Evolutionary conservation across 129 eudicot genomes (phyloP).

Genomic region (Scalesia atractyloides): DNA sequence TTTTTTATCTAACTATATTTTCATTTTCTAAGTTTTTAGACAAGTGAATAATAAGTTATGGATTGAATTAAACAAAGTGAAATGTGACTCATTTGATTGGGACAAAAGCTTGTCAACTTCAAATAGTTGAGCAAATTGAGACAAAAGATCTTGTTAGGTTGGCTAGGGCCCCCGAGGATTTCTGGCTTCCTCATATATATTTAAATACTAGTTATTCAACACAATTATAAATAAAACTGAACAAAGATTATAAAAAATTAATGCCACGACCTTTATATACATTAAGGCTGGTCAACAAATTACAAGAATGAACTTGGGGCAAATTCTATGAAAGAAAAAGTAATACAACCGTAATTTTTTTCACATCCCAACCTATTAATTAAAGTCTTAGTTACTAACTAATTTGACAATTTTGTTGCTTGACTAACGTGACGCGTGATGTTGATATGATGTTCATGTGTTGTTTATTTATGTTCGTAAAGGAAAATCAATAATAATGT

Average conservation of each 20-base stretch:
- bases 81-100: neutral
- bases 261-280: neutral
- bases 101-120: constrained; percentile 24
- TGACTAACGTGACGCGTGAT: no score
- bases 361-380: no score
- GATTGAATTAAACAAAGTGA: neutral
- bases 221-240: neutral
- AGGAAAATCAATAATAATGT: no score
- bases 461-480: no score
- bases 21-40: no score
- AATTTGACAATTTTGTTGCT: no score
- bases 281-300: neutral
- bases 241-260: neutral
- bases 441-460: no score
- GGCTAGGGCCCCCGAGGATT: constrained; percentile 5
- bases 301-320: neutral
- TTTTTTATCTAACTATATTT: no score
- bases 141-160: constrained; percentile 19
- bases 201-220: neutral
- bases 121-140: constrained; percentile 6
- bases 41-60: neutral
- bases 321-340: neutral
- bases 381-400: no score
- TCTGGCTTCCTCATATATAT: neutral
- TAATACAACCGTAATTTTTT: neutral